Base-by-base conservation (phyloP, 129 eudicot genomes). In the Ambrosia artemisiifolia region DNA sequence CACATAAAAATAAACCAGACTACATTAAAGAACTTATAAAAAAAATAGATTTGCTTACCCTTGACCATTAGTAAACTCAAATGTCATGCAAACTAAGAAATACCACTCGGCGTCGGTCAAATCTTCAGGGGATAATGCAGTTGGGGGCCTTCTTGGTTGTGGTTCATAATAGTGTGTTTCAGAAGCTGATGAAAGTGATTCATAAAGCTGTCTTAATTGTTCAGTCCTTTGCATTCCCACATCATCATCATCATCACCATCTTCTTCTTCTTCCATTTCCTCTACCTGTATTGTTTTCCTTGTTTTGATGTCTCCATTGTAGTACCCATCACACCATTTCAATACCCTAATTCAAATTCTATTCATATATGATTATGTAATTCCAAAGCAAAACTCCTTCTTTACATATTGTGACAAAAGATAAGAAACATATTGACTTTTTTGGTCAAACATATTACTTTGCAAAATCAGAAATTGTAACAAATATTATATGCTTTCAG, bases 61-160 rank as follows among this genome's bases (percentile, higher is more conserved):
- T 83, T 87, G 85, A 75, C 87, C 88, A 18, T 55, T 32, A 13
- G 70, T 76, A 80, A 83, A 92, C 8, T 76, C 78, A 65, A 83
- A 89, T 7, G 98, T 89, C 98, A 92, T 92, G 85, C 98, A 92
- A 78, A 92, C 89, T 83, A 92, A 83, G 95, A 81, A 89, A 73
- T 85, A 89, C 96, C 96, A 89, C 81, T 92, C 95, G 0, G 87
- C 44, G 78, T 89, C 91, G 2, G 96, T 79, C 64, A 92, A 95
- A 78, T 92, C 98, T 84, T 89, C 98, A 44, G 95, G 98, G 56
- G 91, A 89, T 59, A 92, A 87, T 51, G 98, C 84, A 77, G 92
- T 91, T 6, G 90, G 80, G 40, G 95, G 90, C 72, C 89, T 83
- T 69, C 67, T 71, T 65, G 87, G 73, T 65, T 84, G 86, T 24